Evolutionary conservation across 1,139 yeast genomes (phyloP), one percentile per base, ranked within the genome.

Genomic region (Saccharomyces hybrid): DNA sequence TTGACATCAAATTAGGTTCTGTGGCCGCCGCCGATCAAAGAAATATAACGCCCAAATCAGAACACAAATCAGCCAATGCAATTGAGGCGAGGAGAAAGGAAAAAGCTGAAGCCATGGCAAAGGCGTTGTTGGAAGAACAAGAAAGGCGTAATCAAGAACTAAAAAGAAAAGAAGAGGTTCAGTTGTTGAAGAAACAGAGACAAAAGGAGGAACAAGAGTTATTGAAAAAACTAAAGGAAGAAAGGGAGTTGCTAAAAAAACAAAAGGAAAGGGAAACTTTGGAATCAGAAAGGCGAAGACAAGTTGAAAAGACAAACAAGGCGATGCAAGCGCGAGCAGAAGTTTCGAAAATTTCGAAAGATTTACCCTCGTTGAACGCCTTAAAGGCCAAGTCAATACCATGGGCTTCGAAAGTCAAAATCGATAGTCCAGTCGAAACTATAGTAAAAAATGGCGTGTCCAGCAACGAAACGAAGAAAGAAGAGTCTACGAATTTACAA

Each of bases 371-470:
- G 8, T 44, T 55, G 19, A 60, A 55, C 27, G 48, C 54, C 6
- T 57, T 55, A 32, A 48, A 66, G 25, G 79, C 80, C 62, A 50
- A 63, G 58, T 48, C 60, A 60, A 26, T 56, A 5, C 79, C 81
- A 16, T 75, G 79, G 80, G 78, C 78, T 3, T 68, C 64, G 61
- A 72, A 66, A 49, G 71, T 72, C 29, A 74, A 69, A n/a, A 72
- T 51, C 19, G 29, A 55, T 1, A 54, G 48, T 32, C 47, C 59
- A 5, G 57, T 57, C 4, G 53, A 54, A 34, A 53, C 51, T 32
- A 60, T 32, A 58, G 50, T 50, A 54, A 49, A 32, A 60, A 62
- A 47, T 63, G 58, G n/a, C 51, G 54, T 13, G 64, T 58, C 32
- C 57, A 58, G 47, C 62, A 46, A 53, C 61, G 61, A 58, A 28